Conservation (phyloP, 345 rosid genomes). For the Orychophragmus violaceus region DNA sequence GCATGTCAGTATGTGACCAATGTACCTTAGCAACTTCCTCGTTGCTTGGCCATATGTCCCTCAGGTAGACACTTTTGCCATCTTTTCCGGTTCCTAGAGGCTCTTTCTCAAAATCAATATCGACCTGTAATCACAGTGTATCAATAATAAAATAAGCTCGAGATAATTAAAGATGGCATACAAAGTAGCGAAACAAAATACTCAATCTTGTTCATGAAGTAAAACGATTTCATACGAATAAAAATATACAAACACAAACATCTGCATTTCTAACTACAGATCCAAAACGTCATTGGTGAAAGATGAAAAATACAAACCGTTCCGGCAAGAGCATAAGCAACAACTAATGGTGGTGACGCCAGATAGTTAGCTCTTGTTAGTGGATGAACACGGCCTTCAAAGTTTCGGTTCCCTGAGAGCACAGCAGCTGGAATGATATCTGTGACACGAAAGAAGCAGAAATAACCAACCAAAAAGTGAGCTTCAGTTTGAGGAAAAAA, state of each 20-base stretch:
- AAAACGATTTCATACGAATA: background rate
- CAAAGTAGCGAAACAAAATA: background rate
- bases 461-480: background rate
- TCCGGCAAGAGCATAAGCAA: constrained; percentile 91
- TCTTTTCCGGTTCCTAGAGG: constrained; percentile 63
- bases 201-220: background rate
- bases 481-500: background rate
- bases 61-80: constrained; percentile 57
- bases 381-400: constrained; percentile 87
- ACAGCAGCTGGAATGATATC: constrained; percentile 80
- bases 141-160: background rate
- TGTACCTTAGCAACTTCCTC: constrained; percentile 71
- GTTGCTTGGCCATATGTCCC: constrained; percentile 74
- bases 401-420: constrained; percentile 80
- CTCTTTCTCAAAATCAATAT: constrained; percentile 82
- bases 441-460: constrained; percentile 22
- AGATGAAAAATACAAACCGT: constrained; percentile 29
- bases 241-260: background rate
- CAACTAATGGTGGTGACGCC: constrained; percentile 87
- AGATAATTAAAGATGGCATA: background rate
- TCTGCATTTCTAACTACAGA: background rate
- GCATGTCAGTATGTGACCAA: background rate
- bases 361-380: constrained; percentile 82
- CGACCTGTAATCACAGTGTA: constrained; percentile 40
- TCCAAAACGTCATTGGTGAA: background rate